Percentiles rank a stretch among this genome's conserved stretches.
phyloP scores from a whole-genome alignment of 352 stramenopile species.

The Globisporangium orthogonon region DNA sequence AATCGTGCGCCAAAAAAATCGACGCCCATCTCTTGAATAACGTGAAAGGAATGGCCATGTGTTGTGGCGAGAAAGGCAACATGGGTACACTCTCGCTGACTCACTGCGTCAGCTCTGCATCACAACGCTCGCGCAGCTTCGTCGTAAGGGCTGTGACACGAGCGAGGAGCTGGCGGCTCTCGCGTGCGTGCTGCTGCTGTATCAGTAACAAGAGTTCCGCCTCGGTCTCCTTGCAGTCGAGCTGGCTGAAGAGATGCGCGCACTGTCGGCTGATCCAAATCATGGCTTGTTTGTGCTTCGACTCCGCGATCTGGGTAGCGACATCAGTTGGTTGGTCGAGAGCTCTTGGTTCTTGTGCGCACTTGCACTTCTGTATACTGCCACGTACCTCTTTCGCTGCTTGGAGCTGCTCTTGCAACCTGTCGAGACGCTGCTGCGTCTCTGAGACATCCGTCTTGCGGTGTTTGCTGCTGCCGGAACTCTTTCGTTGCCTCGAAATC shows the following conservation, averaged over 20 bases:
- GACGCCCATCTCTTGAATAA: neutral
- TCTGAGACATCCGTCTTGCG: slow-evolving; percentile 6
- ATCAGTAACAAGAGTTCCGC: slow-evolving; percentile 30
- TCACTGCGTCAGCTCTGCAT: too few relatives aligned
- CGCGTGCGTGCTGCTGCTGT: slow-evolving; percentile 20
- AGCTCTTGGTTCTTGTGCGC: neutral
- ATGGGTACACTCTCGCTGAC: neutral
- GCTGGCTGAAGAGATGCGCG: slow-evolving; percentile 49
- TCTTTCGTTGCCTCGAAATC: neutral
- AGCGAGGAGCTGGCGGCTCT: slow-evolving; percentile 3
- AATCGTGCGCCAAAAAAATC: neutral
- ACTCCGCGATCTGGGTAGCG: slow-evolving; percentile 23
- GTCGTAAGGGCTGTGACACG: neutral
- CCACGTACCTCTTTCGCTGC: slow-evolving; percentile 20
- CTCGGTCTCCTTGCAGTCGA: slow-evolving; percentile 52
- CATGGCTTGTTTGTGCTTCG: slow-evolving; percentile 36
- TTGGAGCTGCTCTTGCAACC: slow-evolving; percentile 16
- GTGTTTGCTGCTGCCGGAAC: slow-evolving; percentile 12
- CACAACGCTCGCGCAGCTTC: too few relatives aligned
- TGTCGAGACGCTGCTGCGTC: slow-evolving; percentile 22
- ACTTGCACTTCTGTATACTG: neutral
- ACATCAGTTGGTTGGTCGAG: neutral
- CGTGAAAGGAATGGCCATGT: neutral
- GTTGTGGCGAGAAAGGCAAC: neutral
- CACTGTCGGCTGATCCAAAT: slow-evolving; percentile 52